These are phyloP conservation scores for Heracleum sosnowskyi DNA, from an alignment of 129 eudicot species.

Conservation along the genomic window DNA sequence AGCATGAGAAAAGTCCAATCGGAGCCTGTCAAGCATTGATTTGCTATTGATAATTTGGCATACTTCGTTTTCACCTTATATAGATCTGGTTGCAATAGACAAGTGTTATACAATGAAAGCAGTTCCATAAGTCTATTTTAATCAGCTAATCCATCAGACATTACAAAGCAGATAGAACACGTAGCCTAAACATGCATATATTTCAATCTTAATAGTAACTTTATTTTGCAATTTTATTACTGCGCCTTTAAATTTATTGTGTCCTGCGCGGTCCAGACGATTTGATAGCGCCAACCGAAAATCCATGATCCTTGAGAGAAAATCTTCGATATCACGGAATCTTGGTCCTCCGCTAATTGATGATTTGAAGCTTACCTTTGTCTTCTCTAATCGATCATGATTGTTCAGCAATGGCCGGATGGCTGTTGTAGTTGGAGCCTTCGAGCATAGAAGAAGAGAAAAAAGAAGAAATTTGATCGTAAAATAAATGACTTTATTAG, in stretches of 20 bases:
- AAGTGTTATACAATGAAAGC: background rate
- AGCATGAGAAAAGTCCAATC: background rate
- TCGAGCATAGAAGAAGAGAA: background rate
- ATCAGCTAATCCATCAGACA: too few species aligned
- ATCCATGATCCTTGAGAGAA: background rate
- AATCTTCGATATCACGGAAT: background rate
- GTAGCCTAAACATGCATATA: too few species aligned
- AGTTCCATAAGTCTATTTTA: too few species aligned
- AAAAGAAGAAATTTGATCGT: background rate
- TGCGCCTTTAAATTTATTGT: background rate
- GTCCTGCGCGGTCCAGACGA: constrained; percentile 1
- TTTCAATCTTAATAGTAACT: too few species aligned
- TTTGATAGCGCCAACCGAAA: background rate
- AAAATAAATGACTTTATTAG: background rate
- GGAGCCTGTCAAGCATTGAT: background rate
- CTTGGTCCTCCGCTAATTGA: background rate
- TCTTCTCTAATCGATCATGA: background rate
- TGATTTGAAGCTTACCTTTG: background rate
- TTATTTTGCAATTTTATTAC: background rate
- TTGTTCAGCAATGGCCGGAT: background rate
- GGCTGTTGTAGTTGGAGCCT: background rate
- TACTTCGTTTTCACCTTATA: background rate
- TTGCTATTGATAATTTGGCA: background rate
- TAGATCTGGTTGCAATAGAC: background rate
- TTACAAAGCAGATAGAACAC: too few species aligned